Percentiles rank a stretch among this genome's conserved stretches.
These are phyloP conservation scores for Pelargonium fulgidum DNA, from an alignment of 441 rosid genomes.

Conservation along the genomic window DNA sequence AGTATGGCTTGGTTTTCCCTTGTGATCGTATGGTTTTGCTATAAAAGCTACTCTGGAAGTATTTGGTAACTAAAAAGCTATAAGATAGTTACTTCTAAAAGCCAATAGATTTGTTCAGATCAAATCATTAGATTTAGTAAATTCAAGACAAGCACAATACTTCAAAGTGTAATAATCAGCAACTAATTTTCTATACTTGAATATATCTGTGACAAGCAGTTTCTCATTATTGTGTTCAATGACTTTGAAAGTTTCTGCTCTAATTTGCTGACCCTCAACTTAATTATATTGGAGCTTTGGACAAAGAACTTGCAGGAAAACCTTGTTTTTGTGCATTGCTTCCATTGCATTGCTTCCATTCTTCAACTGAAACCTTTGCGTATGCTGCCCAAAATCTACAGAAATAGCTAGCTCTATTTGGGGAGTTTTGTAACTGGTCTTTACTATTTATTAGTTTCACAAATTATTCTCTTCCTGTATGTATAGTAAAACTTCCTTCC, in stretches of 20 bases:
- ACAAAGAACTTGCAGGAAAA: neutral
- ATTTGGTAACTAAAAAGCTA: neutral
- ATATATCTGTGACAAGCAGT: neutral
- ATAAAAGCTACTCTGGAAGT: neutral
- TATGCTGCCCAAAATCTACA: neutral
- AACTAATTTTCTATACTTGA: constrained; percentile 1
- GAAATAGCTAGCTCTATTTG: neutral
- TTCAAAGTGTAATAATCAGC: neutral
- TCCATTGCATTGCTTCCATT: no score
- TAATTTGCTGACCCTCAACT: neutral
- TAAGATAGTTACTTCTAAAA: neutral
- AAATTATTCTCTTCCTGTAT: neutral
- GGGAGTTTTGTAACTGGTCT: neutral
- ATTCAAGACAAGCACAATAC: neutral
- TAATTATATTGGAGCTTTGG: neutral
- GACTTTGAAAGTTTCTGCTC: neutral
- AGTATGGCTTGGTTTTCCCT: neutral
- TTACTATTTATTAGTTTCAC: neutral
- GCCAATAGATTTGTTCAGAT: neutral
- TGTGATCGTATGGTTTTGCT: neutral
- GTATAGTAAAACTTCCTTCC: neutral
- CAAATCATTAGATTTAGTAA: neutral
- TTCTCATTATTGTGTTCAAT: neutral
- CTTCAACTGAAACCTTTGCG: neutral
- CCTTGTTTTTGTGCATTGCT: neutral